phyloP scores from a whole-genome alignment of 768 basidiomycete species.

The Leccinum olivaceopallidum region DNA sequence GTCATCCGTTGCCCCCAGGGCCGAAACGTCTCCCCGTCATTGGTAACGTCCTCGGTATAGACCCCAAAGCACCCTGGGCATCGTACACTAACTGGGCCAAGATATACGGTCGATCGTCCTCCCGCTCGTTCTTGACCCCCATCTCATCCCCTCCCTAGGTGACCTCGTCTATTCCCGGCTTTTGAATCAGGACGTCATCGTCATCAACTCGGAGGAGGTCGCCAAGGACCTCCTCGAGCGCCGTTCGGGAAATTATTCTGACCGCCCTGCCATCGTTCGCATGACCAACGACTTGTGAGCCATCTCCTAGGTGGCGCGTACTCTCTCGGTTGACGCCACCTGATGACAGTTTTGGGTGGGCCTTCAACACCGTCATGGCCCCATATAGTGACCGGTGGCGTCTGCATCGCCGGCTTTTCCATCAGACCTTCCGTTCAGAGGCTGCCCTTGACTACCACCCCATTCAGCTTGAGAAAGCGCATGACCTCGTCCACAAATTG shows the following conservation, averaged over 20 bases:
- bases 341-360: conserved; percentile 28
- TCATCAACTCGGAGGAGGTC: conserved; percentile 42
- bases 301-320: background rate
- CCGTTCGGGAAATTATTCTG: conserved; percentile 46
- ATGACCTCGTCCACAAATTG: conserved; percentile 27
- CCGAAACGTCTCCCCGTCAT: conserved; percentile 45
- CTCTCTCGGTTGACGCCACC: background rate
- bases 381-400: conserved; percentile 32
- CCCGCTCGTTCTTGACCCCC: conserved; percentile 5
- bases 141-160: conserved; percentile 20
- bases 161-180: conserved; percentile 39
- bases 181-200: conserved; percentile 37
- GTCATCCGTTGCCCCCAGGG: conserved; percentile 45
- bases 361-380: conserved; percentile 30
- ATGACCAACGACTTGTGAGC: conserved; percentile 34
- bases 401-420: conserved; percentile 29
- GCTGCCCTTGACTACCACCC: conserved; percentile 21
- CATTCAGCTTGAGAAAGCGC: conserved; percentile 27
- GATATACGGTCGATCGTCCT: conserved; percentile 26
- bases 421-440: conserved; percentile 28
- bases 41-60: conserved; percentile 31
- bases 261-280: conserved; percentile 35
- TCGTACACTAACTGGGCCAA: conserved; percentile 35
- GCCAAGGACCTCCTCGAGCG: conserved; percentile 45
- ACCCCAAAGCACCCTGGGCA: conserved; percentile 30